These are phyloP conservation scores for Triglochin maritima DNA, from an alignment of 106 monocot genomes.

Conservation along the genomic window DNA sequence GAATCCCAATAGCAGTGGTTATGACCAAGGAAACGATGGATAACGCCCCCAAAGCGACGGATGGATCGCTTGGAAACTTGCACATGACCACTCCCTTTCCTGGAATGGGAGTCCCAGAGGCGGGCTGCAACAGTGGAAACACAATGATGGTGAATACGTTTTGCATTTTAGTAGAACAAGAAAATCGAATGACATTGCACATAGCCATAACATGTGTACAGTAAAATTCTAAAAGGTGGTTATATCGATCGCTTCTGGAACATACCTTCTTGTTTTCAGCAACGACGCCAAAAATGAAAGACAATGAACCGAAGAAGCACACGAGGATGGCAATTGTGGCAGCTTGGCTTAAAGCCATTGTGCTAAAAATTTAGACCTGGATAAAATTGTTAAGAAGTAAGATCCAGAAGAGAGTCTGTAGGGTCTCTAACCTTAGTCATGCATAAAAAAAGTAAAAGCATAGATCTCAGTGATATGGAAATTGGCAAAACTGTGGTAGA, in stretches of 20 bases:
- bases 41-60: constrained; percentile 45
- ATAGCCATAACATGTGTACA: background rate
- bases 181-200: background rate
- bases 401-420: no score
- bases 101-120: constrained; percentile 43
- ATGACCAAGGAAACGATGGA: constrained; percentile 42
- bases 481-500: no score
- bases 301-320: constrained; percentile 18
- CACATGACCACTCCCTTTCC: constrained; percentile 61
- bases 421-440: no score
- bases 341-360: constrained; percentile 22
- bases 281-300: constrained; percentile 30
- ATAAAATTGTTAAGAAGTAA: no score
- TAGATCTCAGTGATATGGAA: no score
- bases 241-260: background rate
- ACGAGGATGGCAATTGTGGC: constrained; percentile 16
- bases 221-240: background rate
- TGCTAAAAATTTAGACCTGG: no score
- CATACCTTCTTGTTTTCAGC: constrained; percentile 35
- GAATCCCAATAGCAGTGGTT: constrained; percentile 24
- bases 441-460: no score
- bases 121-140: constrained; percentile 25
- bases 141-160: no score
- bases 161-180: background rate
- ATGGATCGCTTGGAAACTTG: constrained; percentile 68